Percentiles rank a stretch among this genome's conserved stretches.
Evolutionary conservation across 768 basidiomycete genomes (phyloP).

Genomic region (Hericium erinaceus): DNA sequence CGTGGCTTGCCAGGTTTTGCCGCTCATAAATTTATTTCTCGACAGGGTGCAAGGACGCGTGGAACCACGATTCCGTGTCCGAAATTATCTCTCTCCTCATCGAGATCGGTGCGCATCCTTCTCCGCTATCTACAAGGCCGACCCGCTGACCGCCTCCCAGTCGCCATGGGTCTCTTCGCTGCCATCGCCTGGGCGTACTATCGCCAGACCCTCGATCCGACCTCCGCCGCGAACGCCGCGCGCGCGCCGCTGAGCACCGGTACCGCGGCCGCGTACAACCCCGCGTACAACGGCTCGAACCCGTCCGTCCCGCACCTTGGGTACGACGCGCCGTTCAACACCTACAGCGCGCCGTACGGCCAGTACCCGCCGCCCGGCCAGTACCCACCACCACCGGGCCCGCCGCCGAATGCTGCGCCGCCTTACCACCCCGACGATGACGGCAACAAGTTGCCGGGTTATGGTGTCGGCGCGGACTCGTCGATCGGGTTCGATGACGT

Average conservation of each 20-base stretch:
- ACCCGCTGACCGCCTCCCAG: conserved; percentile 23
- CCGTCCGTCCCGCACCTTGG: conserved; percentile 11
- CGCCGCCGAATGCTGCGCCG: conserved; percentile 25
- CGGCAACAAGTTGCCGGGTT: neutral
- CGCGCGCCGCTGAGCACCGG: conserved; percentile 28
- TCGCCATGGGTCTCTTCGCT: conserved; percentile 53
- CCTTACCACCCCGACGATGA: neutral
- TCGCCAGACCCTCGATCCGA: conserved; percentile 66
- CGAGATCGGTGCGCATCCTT: conserved; percentile 38
- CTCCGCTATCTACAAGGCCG: neutral
- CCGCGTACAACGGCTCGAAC: conserved; percentile 18
- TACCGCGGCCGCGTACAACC: conserved; percentile 20
- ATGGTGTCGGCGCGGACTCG: neutral
- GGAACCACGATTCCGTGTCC: conserved; percentile 57
- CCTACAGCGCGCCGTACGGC: neutral
- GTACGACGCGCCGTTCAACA: conserved; percentile 10
- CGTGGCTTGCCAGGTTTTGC: neutral
- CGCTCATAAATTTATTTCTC: conserved; percentile 8
- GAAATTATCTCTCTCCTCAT: conserved; percentile 58
- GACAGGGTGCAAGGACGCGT: conserved; percentile 56
- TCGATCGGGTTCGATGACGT: neutral
- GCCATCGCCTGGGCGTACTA: conserved; percentile 61
- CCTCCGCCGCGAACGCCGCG: conserved; percentile 40
- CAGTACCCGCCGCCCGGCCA: conserved; percentile 27
- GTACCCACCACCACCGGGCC: conserved; percentile 29